Evolutionary conservation across 306 rosid species (phyloP), one percentile per base, ranked within the genome.

Genomic region (Prunus salicina): DNA sequence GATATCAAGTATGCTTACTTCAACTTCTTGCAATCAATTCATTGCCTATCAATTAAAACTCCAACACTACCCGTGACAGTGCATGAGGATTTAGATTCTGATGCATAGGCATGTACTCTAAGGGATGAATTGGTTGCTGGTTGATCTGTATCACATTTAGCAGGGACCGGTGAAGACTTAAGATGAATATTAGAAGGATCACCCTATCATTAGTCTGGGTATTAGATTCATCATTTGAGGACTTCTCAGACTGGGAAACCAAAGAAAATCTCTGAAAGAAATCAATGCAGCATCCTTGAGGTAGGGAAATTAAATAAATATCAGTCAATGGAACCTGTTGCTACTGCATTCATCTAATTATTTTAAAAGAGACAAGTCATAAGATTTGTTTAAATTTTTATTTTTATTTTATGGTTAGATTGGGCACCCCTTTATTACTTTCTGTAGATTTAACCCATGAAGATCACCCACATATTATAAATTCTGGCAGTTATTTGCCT

Each of bases 1-100:
- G 96, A 93, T 72, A 87, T 93, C 19, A 90, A 87, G 84, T 90
- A 90, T 74, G 94, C 96, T 25, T 93, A 90, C 80, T 89, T 90
- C 89, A 89, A 90, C 81, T 90, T 93, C 64, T 74, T 93, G 81
- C 91, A 90, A 73, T 90, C 94, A 25, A 68, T 90, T 58, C 80
- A 57, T 74, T 86, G 63, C 77, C 88, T 25, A 20, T 75, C 66
- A 10, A 24, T 75, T 58, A 45, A 61, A 12, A 73, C 57, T 65
- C 46, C 66, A 60, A 27, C 11, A 12, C n/a, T 51, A 51, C 56
- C 28, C 19, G 81, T 77, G 80, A 57, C 24, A 55, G 72, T 66
- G 56, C 8, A 25, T 4, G 56, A 84, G 69, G 89, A 79, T 71
- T 67, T 79, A 27, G 85, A 72, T 69, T 70, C 52, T 38, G 82